These are phyloP conservation scores for Pichia sp. DNA, from an alignment of 1,139 yeast genomes.

Conservation along the genomic window DNA sequence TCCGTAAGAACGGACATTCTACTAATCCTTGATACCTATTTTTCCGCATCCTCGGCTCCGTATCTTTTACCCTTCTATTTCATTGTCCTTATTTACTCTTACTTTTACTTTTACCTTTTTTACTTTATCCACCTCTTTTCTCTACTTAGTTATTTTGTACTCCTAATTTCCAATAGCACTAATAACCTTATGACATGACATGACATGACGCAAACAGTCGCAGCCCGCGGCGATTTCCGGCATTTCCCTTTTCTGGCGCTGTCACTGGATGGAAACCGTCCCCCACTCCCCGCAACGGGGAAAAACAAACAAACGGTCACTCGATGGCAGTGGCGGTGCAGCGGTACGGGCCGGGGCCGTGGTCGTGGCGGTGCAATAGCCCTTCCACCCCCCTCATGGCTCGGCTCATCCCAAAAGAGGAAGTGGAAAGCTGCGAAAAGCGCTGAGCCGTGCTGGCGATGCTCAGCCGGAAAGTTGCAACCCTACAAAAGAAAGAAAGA, in stretches of 20 bases:
- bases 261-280: too few relatives aligned
- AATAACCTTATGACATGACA: background rate
- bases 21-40: background rate
- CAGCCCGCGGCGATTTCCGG: background rate
- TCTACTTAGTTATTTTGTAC: background rate
- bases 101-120: background rate
- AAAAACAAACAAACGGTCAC: too few relatives aligned
- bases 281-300: too few relatives aligned
- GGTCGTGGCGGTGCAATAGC: too few relatives aligned
- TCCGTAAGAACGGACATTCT: too few relatives aligned
- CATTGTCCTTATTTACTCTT: background rate
- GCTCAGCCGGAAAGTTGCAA: constrained; percentile 4
- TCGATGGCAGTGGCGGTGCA: too few relatives aligned
- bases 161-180: background rate
- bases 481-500: too few relatives aligned
- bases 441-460: background rate
- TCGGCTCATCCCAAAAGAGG: too few relatives aligned
- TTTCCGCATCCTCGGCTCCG: background rate
- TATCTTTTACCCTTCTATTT: background rate
- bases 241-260: too few relatives aligned
- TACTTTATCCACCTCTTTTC: background rate
- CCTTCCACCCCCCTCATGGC: too few relatives aligned
- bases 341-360: too few relatives aligned
- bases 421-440: background rate
- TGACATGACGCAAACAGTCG: too few relatives aligned